Evolutionary conservation across 768 basidiomycete genomes (phyloP), one percentile per base, ranked within the genome.

Genomic region (Kwoniella sp.): DNA sequence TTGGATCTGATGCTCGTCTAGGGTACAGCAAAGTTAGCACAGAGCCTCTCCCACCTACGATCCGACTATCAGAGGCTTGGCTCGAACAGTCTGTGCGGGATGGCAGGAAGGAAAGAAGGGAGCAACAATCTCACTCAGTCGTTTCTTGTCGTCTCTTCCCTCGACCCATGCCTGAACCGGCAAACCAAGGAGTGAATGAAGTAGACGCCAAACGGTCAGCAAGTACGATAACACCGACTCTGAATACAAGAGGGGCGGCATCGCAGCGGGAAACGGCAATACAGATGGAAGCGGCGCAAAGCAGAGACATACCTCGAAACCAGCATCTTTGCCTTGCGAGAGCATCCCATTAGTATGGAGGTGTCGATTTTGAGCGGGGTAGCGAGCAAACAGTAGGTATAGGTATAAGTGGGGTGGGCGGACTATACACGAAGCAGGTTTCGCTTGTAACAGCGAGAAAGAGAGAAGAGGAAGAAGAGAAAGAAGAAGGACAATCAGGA

Each of bases 101-200:
- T n/a, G 33, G 13, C 33, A 33, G 33, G 33, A 33, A 6, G 33
- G 33, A 33, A 6, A 13, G 7, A 33, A 13, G 13, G 33, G 25
- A 30, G 27, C 7, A 27, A 8, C 15, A 17, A 13, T 3, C 54
- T 55, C 2, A 55, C 54, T 55, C 1, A 55, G 54, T 13, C 54
- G 54, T 40, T 40, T 21, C 54, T 37, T 19, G 15, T 55, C 21
- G 21, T 55, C 54, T 40, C 24, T 40, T 7, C 54, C 33, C 33
- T 55, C 54, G 13, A 55, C 54, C 54, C 54, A 55, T 21, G 54
- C 54, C 54, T 58, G 19, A 44, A n/a, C n/a, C 6, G 25, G 33
- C 12, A 21, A 36, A 1, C 10, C 22, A 26, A 36, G 15, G 21
- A 4, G 25, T 37, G 19, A 17, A 37, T 17, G 33, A 54, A 54